Percentiles rank a stretch among this genome's conserved stretches.
phyloP scores from a whole-genome alignment of 169 alveolate species.

The Eimeria maxima region DNA sequence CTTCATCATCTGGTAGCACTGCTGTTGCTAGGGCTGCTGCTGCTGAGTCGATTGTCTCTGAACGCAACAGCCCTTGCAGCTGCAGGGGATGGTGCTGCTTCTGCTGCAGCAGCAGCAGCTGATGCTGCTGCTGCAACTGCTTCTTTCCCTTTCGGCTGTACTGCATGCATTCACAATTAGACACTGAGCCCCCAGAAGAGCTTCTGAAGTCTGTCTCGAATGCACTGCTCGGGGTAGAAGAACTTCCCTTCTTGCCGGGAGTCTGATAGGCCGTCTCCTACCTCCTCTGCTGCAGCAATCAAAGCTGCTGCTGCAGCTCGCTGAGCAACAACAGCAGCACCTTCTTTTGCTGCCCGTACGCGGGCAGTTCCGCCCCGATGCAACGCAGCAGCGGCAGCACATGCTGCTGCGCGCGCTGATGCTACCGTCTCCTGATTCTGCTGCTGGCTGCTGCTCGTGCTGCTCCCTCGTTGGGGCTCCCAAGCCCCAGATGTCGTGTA shows the following conservation, averaged over 20 bases:
- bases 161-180: not conserved
- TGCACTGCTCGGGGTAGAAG: slow-evolving; percentile 38
- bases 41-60: not conserved
- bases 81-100: not conserved
- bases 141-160: not conserved
- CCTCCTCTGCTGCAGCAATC: slow-evolving; percentile 57
- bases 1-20: not conserved
- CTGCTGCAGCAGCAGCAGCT: not conserved
- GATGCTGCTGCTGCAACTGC: slow-evolving; percentile 43
- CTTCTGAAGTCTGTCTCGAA: slow-evolving; percentile 33
- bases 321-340: slow-evolving; percentile 66
- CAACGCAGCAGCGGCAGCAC: slow-evolving; percentile 11
- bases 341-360: slow-evolving; percentile 14
- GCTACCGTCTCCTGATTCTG: slow-evolving; percentile 57
- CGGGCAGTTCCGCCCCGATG: slow-evolving; percentile 30
- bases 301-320: slow-evolving; percentile 74
- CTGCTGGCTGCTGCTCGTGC: slow-evolving; percentile 71
- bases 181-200: slow-evolving; percentile 62
- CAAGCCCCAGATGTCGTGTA: not conserved
- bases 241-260: slow-evolving; percentile 33
- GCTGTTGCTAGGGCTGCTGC: not conserved
- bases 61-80: not conserved
- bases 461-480: slow-evolving; percentile 62
- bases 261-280: slow-evolving; percentile 24
- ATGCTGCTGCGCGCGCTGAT: slow-evolving; percentile 68